Evolutionary conservation across 2,329 filamentous ascomycete species (phyloP).

Genomic region (Fusarium falciforme): DNA sequence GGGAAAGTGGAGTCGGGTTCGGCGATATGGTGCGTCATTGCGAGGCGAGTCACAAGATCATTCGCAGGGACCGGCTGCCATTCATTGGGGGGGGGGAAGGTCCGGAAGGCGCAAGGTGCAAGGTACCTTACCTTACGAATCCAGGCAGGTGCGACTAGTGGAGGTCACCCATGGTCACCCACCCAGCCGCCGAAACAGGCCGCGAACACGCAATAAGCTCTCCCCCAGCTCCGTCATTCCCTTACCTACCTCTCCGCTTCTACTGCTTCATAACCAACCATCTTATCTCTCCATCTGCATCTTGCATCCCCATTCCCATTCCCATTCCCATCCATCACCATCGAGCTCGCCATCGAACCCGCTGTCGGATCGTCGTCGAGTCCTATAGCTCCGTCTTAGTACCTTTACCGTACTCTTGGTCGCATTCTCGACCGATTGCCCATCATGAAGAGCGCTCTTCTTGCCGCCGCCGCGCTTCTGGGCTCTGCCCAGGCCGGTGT

Average conservation of each 20-base stretch:
- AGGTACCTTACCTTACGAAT: slow-evolving; percentile 24
- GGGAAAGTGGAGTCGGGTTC: slow-evolving; percentile 38
- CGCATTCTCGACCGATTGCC: slow-evolving; percentile 44
- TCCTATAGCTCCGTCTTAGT: slow-evolving; percentile 3
- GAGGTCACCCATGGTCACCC: slow-evolving; percentile 10
- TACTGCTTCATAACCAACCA: slow-evolving; percentile 37
- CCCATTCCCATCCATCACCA: background rate
- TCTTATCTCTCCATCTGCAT: slow-evolving; percentile 41
- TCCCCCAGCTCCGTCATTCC: slow-evolving; percentile 43
- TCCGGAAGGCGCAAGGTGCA: slow-evolving; percentile 15
- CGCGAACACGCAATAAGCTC: slow-evolving; percentile 42
- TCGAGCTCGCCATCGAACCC: slow-evolving; percentile 22
- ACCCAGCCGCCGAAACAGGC: slow-evolving; percentile 38
- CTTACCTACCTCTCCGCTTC: slow-evolving; percentile 36
- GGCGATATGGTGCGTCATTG: slow-evolving; percentile 45
- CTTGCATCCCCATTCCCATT: slow-evolving; percentile 19
- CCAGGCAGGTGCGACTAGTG: slow-evolving; percentile 33
- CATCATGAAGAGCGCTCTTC: slow-evolving; percentile 86
- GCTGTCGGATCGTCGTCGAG: slow-evolving; percentile 22
- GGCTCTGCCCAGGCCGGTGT: slow-evolving; percentile 86
- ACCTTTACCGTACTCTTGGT: slow-evolving; percentile 9
- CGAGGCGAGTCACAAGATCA: slow-evolving; percentile 43
- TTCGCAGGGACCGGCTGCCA: slow-evolving; percentile 24
- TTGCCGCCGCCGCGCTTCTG: slow-evolving; percentile 84
- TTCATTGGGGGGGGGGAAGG: slow-evolving; percentile 8